Evolutionary conservation across 257 asterid genomes (phyloP).

Genomic region (Solanum virginianum): DNA sequence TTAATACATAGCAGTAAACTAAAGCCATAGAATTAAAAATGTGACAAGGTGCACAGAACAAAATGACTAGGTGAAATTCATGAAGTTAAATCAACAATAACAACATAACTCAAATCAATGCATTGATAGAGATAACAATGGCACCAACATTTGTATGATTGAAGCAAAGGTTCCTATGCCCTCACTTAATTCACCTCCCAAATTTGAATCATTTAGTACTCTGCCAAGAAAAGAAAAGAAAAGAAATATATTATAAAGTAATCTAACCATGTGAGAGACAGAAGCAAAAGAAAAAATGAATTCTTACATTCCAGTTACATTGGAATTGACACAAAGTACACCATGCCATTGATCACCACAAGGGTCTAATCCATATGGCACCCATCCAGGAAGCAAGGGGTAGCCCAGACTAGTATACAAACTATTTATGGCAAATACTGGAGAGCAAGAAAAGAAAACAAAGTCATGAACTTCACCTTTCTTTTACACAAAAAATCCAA

Average conservation of each 20-base stretch:
- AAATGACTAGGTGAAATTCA: background rate
- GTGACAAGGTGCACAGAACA: background rate
- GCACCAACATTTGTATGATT: conserved; percentile 51
- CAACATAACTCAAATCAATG: background rate
- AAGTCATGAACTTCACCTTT: background rate
- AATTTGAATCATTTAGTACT: conserved; percentile 37
- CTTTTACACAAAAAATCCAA: background rate
- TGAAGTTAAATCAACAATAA: background rate
- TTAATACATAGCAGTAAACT: background rate
- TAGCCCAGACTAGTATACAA: conserved; percentile 52
- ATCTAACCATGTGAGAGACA: background rate
- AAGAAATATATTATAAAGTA: background rate
- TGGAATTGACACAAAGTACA: conserved; percentile 66
- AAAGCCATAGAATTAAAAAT: background rate
- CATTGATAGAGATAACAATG: background rate
- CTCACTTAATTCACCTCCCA: conserved; percentile 54
- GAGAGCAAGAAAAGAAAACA: conserved; percentile 3
- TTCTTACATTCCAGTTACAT: conserved; percentile 66
- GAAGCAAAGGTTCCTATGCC: conserved; percentile 60
- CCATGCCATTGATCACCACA: conserved; percentile 88
- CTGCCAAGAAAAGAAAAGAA: conserved; percentile 17
- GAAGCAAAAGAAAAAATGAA: background rate
- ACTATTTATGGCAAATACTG: conserved; percentile 69
- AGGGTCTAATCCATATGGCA: conserved; percentile 77
- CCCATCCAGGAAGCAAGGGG: conserved; percentile 70